phyloP scores from a whole-genome alignment of 495 filamentous ascomycete species.

The Penicillium verhagenii region DNA sequence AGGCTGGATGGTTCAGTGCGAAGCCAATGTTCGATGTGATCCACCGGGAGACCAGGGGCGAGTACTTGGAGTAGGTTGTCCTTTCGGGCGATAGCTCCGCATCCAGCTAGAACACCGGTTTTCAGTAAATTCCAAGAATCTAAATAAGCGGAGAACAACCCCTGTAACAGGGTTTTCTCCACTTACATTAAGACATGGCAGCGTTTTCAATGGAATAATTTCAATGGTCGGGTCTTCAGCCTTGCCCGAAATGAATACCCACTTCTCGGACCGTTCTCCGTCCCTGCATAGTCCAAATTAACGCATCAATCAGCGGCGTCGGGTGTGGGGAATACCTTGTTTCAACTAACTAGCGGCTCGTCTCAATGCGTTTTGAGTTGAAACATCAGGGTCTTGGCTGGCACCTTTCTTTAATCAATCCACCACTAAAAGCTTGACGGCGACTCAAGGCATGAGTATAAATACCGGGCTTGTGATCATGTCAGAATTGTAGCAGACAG shows the following conservation, averaged over 20 bases:
- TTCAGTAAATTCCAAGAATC: no score
- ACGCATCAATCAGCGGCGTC: slow-evolving; percentile 11
- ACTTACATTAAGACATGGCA: neutral
- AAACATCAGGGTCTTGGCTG: slow-evolving; percentile 3
- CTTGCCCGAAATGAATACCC: neutral
- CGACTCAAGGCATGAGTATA: neutral
- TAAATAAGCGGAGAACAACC: neutral
- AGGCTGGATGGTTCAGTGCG: slow-evolving; percentile 69
- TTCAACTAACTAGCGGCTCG: slow-evolving; percentile 4
- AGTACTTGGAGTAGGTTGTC: slow-evolving; percentile 48
- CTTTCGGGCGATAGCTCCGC: neutral
- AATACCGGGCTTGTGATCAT: neutral
- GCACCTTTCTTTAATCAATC: neutral
- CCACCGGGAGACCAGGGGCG: slow-evolving; percentile 60
- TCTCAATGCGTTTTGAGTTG: slow-evolving; percentile 7
- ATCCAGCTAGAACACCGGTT: neutral
- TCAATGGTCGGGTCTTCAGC: neutral
- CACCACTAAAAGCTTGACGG: neutral
- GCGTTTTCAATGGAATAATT: neutral
- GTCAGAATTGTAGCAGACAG: neutral
- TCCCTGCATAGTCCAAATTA: slow-evolving; percentile 2
- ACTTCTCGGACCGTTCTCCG: neutral
- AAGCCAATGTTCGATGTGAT: slow-evolving; percentile 75
- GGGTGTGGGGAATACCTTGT: neutral
- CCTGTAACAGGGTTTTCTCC: neutral